Conservation (phyloP, 768 basidiomycete genomes). For the Lactifluus hygrophoroides region DNA sequence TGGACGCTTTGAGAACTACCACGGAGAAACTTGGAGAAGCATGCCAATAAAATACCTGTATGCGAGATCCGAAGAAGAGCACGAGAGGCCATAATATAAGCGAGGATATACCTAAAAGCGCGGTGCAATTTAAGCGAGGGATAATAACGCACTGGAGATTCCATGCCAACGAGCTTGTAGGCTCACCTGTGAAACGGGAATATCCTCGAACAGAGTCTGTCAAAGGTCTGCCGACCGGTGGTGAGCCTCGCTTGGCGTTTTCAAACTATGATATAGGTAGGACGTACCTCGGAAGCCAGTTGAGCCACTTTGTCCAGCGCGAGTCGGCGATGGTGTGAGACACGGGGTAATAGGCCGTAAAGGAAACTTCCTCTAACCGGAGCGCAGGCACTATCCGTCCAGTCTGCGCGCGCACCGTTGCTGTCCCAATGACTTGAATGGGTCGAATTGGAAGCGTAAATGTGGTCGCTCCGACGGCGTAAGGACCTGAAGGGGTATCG, state of each 20-base stretch:
- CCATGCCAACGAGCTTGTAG: not conserved
- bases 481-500: constrained; percentile 10
- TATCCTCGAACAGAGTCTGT: constrained; percentile 10
- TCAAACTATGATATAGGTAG: too few relatives aligned
- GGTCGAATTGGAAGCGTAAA: constrained; percentile 11
- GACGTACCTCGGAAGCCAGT: constrained; percentile 16
- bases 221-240: constrained; percentile 6
- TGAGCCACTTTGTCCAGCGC: not conserved
- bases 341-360: constrained; percentile 14
- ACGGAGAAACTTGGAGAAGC: not conserved
- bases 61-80: constrained; percentile 5
- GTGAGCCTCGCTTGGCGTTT: not conserved
- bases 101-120: not conserved
- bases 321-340: not conserved
- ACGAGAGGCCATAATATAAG: constrained; percentile 14
- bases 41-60: constrained; percentile 2
- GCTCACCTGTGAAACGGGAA: constrained; percentile 12
- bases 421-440: not conserved
- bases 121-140: not conserved
- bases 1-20: not conserved
- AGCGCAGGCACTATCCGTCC: not conserved
- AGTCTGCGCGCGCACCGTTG: not conserved
- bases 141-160: not conserved
- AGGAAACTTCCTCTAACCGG: constrained; percentile 12
- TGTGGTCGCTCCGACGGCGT: constrained; percentile 10